Percentiles rank a stretch among this genome's conserved stretches.
Conservation (phyloP, 345 rosid species). For the Melastoma malabathricum region DNA sequence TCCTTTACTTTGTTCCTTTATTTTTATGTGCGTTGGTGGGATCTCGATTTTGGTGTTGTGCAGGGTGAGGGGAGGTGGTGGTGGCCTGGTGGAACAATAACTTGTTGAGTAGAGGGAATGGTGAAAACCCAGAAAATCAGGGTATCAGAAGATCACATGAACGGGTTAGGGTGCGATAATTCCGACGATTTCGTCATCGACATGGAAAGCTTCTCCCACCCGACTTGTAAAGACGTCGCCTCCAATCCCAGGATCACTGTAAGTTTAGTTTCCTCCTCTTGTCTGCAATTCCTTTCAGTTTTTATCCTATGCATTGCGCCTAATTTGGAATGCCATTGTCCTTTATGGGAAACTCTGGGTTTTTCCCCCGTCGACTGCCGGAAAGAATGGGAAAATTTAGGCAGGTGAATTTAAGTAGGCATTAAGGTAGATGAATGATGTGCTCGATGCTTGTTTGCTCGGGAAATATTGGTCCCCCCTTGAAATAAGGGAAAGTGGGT, state of each 20-base stretch:
- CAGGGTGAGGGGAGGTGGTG: neutral
- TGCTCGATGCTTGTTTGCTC: too few species aligned
- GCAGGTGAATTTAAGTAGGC: too few species aligned
- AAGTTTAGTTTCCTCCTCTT: conserved; percentile 9
- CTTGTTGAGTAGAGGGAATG: conserved; percentile 10
- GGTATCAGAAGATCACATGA: conserved; percentile 36
- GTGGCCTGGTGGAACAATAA: too few species aligned
- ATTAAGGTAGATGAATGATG: too few species aligned
- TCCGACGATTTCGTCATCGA: conserved; percentile 59
- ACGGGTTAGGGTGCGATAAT: conserved; percentile 34
- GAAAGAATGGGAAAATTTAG: too few species aligned
- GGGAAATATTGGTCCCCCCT: too few species aligned
- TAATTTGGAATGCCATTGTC: too few species aligned
- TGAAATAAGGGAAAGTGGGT: too few species aligned
- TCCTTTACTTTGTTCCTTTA: too few species aligned
- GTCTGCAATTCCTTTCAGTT: neutral
- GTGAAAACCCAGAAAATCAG: conserved; percentile 19
- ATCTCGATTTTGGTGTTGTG: neutral
- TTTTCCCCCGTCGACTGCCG: too few species aligned
- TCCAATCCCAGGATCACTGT: conserved; percentile 42
- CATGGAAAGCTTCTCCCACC: conserved; percentile 45
- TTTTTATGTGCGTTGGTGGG: neutral
- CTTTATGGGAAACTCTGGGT: too few species aligned
- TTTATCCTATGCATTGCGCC: neutral
- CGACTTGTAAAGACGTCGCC: conserved; percentile 22